phyloP scores from a whole-genome alignment of 2,329 filamentous ascomycete species.

The Cladosporium austrohemisphaericum region DNA sequence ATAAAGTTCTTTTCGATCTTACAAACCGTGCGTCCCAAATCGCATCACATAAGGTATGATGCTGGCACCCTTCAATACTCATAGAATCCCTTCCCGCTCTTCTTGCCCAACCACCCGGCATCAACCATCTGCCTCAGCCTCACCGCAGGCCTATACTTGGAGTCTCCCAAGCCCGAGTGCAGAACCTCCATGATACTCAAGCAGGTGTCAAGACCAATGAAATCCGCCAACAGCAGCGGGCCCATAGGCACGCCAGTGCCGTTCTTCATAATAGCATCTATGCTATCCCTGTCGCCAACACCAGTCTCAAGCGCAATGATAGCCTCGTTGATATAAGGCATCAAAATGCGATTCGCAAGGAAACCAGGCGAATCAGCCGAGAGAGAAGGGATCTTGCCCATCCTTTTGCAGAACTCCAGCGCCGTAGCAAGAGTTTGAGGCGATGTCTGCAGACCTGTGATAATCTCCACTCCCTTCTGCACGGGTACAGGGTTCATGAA shows the following conservation, averaged over 20 bases:
- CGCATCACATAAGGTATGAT: no score
- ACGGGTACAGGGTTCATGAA: slow-evolving; percentile 99
- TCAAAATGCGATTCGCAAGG: slow-evolving; percentile 91
- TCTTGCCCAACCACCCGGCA: slow-evolving; percentile 96
- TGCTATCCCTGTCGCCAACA: slow-evolving; percentile 82
- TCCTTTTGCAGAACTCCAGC: slow-evolving; percentile 78
- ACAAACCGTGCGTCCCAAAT: no score
- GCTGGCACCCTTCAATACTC: no score
- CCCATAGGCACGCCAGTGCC: slow-evolving; percentile 99
- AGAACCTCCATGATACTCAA: slow-evolving; percentile 95
- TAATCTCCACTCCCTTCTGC: slow-evolving; percentile 97
- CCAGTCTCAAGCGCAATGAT: slow-evolving; percentile 93
- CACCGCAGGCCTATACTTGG: slow-evolving; percentile 88
- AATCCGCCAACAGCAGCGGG: slow-evolving; percentile 87
- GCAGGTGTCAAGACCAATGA: slow-evolving; percentile 95
- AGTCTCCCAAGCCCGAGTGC: slow-evolving; percentile 86
- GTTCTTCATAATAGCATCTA: slow-evolving; percentile 98
- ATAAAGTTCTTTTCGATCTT: neutral
- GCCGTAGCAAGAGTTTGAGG: slow-evolving; percentile 75
- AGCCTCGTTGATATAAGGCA: slow-evolving; percentile 99
- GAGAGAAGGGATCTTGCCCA: slow-evolving; percentile 88
- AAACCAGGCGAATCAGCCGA: slow-evolving; percentile 92
- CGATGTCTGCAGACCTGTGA: slow-evolving; percentile 88
- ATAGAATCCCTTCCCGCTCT: slow-evolving; percentile 94
- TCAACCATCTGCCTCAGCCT: slow-evolving; percentile 93